These are phyloP conservation scores for Ophiocordyceps camponoti-rufipedis DNA, from an alignment of 2,329 filamentous ascomycete species.

Conservation along the genomic window DNA sequence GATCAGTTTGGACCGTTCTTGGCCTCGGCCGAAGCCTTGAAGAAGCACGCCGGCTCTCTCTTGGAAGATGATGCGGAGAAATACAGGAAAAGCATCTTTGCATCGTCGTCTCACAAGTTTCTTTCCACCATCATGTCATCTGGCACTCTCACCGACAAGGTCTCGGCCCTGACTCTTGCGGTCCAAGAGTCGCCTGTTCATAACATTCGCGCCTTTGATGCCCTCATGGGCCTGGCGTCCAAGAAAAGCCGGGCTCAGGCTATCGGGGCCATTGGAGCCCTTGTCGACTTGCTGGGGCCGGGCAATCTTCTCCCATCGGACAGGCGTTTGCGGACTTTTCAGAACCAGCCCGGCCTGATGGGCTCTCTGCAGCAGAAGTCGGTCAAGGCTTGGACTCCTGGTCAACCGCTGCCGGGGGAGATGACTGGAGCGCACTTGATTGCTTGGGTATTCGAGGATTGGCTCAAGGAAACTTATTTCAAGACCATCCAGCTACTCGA, in stretches of 20 bases:
- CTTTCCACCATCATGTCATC: constrained; percentile 93
- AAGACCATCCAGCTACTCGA: constrained; percentile 84
- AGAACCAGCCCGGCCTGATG: constrained; percentile 59
- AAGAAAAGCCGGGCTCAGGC: constrained; percentile 91
- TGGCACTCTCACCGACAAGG: constrained; percentile 90
- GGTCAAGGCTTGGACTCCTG: constrained; percentile 41
- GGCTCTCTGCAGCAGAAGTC: constrained; percentile 47
- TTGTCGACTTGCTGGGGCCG: constrained; percentile 87
- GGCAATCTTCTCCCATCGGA: constrained; percentile 71
- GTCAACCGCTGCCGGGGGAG: constrained; percentile 54
- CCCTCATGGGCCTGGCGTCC: constrained; percentile 61
- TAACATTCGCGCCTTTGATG: constrained; percentile 78
- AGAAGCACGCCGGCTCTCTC: constrained; percentile 54
- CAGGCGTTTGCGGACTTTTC: constrained; percentile 64
- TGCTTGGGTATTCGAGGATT: constrained; percentile 84
- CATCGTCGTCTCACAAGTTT: constrained; percentile 85
- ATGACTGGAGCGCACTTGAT: constrained; percentile 65
- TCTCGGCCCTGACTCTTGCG: constrained; percentile 83
- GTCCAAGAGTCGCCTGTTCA: constrained; percentile 94
- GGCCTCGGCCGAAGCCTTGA: constrained; percentile 29
- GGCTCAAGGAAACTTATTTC: constrained; percentile 88
- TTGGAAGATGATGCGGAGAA: constrained; percentile 60
- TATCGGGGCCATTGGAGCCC: constrained; percentile 74
- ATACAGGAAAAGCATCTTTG: constrained; percentile 56
- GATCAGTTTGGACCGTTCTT: constrained; percentile 25